Percentiles rank a stretch among this genome's conserved stretches.
Evolutionary conservation across 2,329 filamentous ascomycete genomes (phyloP).

Genomic region (Furcasterigmium furcatum): DNA sequence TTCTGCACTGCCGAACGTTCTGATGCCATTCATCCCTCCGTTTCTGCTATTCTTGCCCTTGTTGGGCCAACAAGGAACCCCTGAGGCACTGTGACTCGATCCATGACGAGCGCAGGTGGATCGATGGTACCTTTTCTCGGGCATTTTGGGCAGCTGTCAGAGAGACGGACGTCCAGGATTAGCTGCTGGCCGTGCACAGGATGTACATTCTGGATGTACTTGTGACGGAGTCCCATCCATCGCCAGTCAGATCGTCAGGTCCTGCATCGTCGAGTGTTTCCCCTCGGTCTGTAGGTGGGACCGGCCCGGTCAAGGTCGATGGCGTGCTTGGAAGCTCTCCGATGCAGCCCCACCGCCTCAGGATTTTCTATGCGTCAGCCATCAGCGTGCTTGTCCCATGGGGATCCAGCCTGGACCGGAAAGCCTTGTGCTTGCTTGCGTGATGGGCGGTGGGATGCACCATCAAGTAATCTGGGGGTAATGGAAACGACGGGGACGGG

Average conservation of each 20-base stretch:
- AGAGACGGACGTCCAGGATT: no score
- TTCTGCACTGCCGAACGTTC: no score
- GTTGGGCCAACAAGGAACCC: no score
- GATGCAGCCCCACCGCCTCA: not conserved
- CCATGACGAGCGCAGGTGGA: not conserved
- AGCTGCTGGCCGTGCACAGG: no score
- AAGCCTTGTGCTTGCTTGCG: not conserved
- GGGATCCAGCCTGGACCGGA: not conserved
- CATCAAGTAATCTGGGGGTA: conserved; percentile 17
- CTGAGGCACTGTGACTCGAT: no score
- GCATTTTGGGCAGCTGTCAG: no score
- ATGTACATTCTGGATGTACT: no score
- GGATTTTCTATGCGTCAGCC: not conserved
- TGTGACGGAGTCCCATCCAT: not conserved
- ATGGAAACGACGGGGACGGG: conserved; percentile 11
- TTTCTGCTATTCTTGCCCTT: no score
- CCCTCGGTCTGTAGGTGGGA: not conserved
- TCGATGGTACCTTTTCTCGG: not conserved
- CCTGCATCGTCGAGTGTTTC: not conserved
- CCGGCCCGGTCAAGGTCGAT: not conserved
- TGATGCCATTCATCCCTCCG: no score
- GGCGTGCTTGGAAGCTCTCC: not conserved
- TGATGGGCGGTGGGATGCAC: conserved; percentile 8
- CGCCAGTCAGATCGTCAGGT: not conserved
- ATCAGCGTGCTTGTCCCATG: not conserved